Evolutionary conservation across 495 filamentous ascomycete species (phyloP).

Genomic region (Hypoxylon fuscum): DNA sequence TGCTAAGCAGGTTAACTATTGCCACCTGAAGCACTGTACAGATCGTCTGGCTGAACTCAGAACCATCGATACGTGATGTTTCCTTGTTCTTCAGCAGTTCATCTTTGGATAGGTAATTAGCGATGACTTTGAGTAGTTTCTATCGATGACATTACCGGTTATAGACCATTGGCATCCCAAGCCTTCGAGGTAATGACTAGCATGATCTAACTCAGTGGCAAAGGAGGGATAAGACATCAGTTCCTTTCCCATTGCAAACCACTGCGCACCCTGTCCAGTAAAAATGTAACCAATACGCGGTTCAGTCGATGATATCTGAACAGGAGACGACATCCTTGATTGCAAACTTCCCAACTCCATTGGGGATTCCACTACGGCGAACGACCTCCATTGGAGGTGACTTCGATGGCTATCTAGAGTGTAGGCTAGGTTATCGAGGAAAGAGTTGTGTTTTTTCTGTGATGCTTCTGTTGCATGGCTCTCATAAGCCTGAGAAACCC

Average conservation of each 20-base stretch:
- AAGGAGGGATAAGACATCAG: conserved; percentile 41
- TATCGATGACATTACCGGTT: conserved; percentile 21
- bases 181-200: conserved; percentile 26
- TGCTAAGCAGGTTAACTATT: conserved; percentile 58
- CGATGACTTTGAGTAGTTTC: neutral
- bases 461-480: neutral
- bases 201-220: conserved; percentile 13
- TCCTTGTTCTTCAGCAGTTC: conserved; percentile 12
- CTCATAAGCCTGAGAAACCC: conserved; percentile 9
- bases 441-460: neutral
- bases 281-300: conserved; percentile 41
- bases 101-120: conserved; percentile 18
- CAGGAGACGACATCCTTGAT: neutral
- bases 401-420: conserved; percentile 37
- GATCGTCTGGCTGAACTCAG: conserved; percentile 49
- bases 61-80: conserved; percentile 41
- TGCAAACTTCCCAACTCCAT: neutral
- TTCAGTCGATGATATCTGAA: neutral
- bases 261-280: conserved; percentile 55
- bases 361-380: conserved; percentile 1
- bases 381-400: conserved; percentile 34
- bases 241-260: conserved; percentile 58
- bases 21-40: conserved; percentile 57
- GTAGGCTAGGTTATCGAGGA: conserved; percentile 24
- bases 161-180: conserved; percentile 41